phyloP scores from a whole-genome alignment of 257 asterid species.

The Primulina eburnea region DNA sequence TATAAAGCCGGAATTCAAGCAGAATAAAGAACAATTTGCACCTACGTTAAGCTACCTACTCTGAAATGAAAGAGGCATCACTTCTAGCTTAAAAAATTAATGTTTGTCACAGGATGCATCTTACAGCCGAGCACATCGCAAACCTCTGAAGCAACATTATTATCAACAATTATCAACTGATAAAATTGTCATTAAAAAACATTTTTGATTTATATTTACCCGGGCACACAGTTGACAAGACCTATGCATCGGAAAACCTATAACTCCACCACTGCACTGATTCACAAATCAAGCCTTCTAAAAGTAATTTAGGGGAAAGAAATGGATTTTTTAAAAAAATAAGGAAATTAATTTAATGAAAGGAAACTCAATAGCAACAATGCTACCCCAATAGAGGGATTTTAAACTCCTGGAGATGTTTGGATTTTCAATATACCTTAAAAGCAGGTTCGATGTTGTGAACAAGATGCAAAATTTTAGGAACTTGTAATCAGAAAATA shows the following conservation, averaged over 20 bases:
- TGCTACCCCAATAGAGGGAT: constrained; percentile 1
- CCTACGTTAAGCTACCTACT: background rate
- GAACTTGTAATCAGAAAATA: constrained; percentile 10
- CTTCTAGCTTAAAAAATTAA: background rate
- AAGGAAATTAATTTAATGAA: background rate
- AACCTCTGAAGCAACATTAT: background rate
- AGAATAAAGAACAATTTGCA: background rate
- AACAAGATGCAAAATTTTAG: constrained; percentile 2
- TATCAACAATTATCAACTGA: background rate
- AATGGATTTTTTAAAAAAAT: background rate
- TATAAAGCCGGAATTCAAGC: background rate
- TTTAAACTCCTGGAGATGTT: constrained; percentile 1
- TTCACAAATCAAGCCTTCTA: background rate
- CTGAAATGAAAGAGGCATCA: background rate
- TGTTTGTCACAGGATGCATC: background rate
- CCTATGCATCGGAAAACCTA: too few species aligned
- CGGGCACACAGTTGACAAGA: too few species aligned
- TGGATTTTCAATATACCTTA: constrained; percentile 9
- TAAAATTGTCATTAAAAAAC: background rate
- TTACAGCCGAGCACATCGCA: background rate
- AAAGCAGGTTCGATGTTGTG: background rate
- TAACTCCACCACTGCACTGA: too few species aligned
- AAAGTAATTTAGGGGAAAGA: background rate
- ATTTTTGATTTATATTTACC: too few species aligned
- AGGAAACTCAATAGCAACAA: background rate